Conservation (phyloP, 169 alveolate species). For the Cryptosporidium tyzzeri region DNA sequence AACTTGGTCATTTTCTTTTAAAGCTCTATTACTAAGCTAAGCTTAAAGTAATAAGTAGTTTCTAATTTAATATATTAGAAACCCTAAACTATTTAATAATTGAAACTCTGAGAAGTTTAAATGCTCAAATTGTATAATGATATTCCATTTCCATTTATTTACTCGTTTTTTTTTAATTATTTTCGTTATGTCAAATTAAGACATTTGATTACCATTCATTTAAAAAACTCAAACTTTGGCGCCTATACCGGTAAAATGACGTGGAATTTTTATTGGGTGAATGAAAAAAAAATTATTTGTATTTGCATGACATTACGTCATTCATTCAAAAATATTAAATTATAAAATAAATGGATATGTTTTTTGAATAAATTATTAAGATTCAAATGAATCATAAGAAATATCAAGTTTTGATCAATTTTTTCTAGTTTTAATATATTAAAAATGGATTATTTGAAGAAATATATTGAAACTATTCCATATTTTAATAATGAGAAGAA, state of each 20-base stretch:
- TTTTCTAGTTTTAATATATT: not conserved
- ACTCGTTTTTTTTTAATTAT: not conserved
- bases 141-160: not conserved
- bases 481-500: conserved; percentile 12
- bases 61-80: not conserved
- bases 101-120: not conserved
- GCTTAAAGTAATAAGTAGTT: no score
- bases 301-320: conserved; percentile 5
- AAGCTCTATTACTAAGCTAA: not conserved
- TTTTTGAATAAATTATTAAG: no score
- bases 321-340: not conserved
- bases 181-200: not conserved
- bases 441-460: conserved; percentile 9
- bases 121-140: not conserved
- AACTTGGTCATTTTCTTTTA: not conserved
- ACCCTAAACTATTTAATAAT: no score
- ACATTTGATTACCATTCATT: not conserved
- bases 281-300: not conserved
- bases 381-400: not conserved
- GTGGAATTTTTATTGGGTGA: not conserved
- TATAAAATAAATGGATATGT: not conserved
- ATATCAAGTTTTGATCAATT: not conserved
- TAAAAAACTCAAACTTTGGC: not conserved
- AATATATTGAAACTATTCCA: conserved; percentile 19
- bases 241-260: conserved; percentile 8